phyloP scores from a whole-genome alignment of 345 rosid genomes.

The Garcia nutans region DNA sequence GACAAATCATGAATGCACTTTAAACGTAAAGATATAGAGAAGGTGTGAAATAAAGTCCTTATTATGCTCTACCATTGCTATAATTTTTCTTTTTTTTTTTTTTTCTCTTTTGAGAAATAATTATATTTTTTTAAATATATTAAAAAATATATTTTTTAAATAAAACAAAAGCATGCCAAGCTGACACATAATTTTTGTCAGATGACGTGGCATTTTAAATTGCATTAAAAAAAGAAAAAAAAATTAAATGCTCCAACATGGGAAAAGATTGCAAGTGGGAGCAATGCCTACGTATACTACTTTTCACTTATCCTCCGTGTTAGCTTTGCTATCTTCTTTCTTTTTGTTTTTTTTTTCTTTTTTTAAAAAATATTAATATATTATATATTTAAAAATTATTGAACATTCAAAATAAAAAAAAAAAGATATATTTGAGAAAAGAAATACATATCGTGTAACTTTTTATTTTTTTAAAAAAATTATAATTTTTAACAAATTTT shows the following conservation, averaged over 20 bases:
- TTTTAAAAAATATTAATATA: not conserved
- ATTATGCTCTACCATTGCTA: no score
- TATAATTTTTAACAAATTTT: no score
- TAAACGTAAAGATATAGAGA: no score
- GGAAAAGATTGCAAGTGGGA: constrained; percentile 6
- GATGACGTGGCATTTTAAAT: not conserved
- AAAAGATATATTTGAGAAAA: not conserved
- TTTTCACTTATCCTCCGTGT: constrained; percentile 13
- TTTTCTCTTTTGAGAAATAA: no score
- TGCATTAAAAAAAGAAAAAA: not conserved
- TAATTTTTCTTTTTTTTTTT: no score
- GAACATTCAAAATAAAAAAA: no score
- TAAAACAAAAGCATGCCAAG: not conserved
- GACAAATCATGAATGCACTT: no score
- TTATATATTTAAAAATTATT: not conserved
- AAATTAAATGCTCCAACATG: not conserved
- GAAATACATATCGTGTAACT: no score
- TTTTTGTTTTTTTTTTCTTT: not conserved
- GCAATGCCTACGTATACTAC: not conserved
- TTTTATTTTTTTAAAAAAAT: no score
- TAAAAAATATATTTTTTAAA: no score
- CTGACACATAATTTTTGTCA: not conserved
- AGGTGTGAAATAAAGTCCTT: no score
- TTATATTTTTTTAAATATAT: not conserved
- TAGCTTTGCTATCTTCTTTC: constrained; percentile 12